Base-by-base conservation (phyloP, 371 early-diverging fungal genomes). In the Actinomortierella wolfii region DNA sequence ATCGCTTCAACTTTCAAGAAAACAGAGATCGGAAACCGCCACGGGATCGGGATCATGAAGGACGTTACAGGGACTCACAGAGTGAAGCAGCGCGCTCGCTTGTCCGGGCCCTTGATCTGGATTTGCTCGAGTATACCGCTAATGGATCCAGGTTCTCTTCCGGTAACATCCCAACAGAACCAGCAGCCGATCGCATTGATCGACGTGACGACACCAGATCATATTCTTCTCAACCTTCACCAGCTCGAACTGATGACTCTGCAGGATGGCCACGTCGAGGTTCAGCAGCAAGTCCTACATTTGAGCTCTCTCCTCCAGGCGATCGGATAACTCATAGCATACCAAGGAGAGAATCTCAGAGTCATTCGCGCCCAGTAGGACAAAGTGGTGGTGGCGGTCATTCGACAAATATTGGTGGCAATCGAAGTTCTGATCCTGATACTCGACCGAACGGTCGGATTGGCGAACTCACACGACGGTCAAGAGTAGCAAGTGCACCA, bases 1-100 rank as follows among this genome's bases (percentile, higher is more conserved):
- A 82, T 26, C 75, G 81, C n/a, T 69, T 74, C 41, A 59, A 76
- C 46, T 71, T 71, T 11, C 76, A 69, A 18, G 77, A 80, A 13
- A 70, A 80, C 8, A 69, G 61, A 0, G 62, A 70, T n/a, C 64
- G 69, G 2, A 67, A 76, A n/a, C 39, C 58, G 14, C 59, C 66
- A 39, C 57, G 81, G 54, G 82, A 83, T 13, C 63, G 77, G 39
- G 34, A 64, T 7, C 69, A 73, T 28, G 83, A 81, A 48, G 74
- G 79, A 40, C 34, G 79, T 81, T 46, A 51, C 61, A 63, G 52
- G 73, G 64, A 34, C 57, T 45, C 23, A 50, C 64, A 7, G 44
- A 57, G 24, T 42, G 56, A 47, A 48, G 54, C 23, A 26, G 60
- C 23, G 51, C 64, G 0, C 40, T 58, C 43, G 82, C 78, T 21